These are phyloP conservation scores for Fusarium ambrosium DNA, from an alignment of 2,329 filamentous ascomycete genomes.

Conservation along the genomic window DNA sequence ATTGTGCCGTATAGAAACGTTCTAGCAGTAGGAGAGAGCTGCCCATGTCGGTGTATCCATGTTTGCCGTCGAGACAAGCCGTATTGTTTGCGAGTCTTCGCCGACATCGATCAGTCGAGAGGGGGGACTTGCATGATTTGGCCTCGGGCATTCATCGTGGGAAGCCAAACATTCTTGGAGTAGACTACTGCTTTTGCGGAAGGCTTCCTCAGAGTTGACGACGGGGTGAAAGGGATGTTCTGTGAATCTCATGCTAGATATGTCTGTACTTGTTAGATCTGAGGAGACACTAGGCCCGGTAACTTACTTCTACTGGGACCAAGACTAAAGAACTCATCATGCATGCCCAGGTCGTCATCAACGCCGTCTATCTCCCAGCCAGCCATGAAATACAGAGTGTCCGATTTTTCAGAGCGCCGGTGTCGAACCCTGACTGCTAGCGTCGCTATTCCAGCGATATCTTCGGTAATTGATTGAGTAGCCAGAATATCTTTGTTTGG, in stretches of 20 bases:
- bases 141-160: not conserved
- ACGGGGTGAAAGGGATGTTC: not conserved
- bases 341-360: not conserved
- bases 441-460: not conserved
- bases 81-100: not conserved
- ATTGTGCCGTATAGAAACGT: too few relatives aligned
- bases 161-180: not conserved
- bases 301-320: not conserved
- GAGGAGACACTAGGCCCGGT: too few relatives aligned
- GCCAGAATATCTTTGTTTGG: not conserved
- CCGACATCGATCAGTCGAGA: not conserved
- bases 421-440: not conserved
- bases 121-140: not conserved
- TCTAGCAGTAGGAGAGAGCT: not conserved
- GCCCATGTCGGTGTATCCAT: not conserved
- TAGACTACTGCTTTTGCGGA: not conserved
- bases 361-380: not conserved
- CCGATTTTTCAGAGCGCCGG: not conserved
- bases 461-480: not conserved
- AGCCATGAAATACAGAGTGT: not conserved
- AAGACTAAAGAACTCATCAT: not conserved
- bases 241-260: not conserved
- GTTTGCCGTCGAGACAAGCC: not conserved
- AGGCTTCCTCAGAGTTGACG: not conserved
- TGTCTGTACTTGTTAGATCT: not conserved